phyloP scores from a whole-genome alignment of 208 protist species.

The Vickermania ingenoplastis region DNA sequence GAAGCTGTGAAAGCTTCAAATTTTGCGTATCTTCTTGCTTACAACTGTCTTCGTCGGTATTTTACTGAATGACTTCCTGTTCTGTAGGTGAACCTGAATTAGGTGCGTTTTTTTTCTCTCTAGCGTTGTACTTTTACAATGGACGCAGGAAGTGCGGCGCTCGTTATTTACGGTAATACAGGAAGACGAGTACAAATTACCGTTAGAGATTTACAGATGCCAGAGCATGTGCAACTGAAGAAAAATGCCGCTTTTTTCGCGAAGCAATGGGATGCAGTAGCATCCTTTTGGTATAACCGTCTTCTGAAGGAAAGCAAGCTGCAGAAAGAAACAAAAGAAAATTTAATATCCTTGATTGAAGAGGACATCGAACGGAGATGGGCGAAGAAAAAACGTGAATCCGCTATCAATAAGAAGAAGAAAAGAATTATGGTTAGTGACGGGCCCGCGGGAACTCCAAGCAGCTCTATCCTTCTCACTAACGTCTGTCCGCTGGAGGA shows the following conservation, averaged over 20 bases:
- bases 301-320: constrained; percentile 55
- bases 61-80: neutral
- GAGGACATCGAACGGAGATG: constrained; percentile 57
- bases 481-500: constrained; percentile 30
- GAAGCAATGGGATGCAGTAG: constrained; percentile 71
- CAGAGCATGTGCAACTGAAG: constrained; percentile 26
- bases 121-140: neutral
- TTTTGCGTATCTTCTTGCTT: constrained; percentile 5
- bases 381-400: constrained; percentile 33
- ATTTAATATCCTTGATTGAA: constrained; percentile 45
- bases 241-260: constrained; percentile 56
- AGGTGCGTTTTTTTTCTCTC: neutral
- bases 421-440: constrained; percentile 33
- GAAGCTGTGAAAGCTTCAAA: constrained; percentile 1
- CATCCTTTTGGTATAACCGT: constrained; percentile 67
- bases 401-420: constrained; percentile 51
- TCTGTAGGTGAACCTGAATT: neutral
- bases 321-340: constrained; percentile 43
- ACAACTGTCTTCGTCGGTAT: constrained; percentile 4
- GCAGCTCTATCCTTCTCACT: constrained; percentile 40
- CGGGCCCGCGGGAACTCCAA: constrained; percentile 36
- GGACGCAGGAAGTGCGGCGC: constrained; percentile 11
- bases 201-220: constrained; percentile 58
- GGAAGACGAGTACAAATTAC: constrained; percentile 61
- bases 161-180: constrained; percentile 75